Evolutionary conservation across 169 alveolate genomes (phyloP).

Genomic region (Babesia sp.): DNA sequence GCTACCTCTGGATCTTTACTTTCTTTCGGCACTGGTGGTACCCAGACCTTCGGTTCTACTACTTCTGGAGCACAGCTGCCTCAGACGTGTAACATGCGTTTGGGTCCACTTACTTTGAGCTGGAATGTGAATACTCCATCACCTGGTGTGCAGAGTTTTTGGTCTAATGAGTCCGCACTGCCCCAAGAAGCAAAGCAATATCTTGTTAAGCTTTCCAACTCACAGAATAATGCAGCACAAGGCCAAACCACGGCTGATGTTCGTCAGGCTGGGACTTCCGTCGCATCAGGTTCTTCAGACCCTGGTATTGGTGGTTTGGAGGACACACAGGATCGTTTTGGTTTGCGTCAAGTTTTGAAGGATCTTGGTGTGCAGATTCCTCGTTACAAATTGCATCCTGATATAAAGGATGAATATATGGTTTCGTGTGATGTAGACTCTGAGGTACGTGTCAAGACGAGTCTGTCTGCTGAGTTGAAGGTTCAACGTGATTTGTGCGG

Average conservation of each 20-base stretch:
- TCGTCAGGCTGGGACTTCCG: neutral
- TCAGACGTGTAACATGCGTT: conserved; percentile 3
- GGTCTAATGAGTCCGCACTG: conserved; percentile 50
- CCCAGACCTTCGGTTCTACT: neutral
- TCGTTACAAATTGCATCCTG: conserved; percentile 32
- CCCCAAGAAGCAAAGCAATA: conserved; percentile 64
- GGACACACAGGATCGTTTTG: conserved; percentile 50
- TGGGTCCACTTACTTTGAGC: conserved; percentile 19
- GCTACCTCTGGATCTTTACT: neutral
- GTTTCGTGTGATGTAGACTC: neutral
- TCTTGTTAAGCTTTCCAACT: conserved; percentile 24
- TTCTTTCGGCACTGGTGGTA: neutral
- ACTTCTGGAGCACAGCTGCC: neutral
- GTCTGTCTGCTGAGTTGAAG: conserved; percentile 4
- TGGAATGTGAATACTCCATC: conserved; percentile 49
- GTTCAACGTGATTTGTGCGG: neutral
- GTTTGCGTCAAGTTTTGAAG: conserved; percentile 47
- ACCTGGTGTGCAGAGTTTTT: conserved; percentile 59
- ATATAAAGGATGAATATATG: neutral
- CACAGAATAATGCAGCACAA: conserved; percentile 4
- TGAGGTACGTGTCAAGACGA: neutral
- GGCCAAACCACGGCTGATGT: neutral
- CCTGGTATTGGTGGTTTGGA: neutral
- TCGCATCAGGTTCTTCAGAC: neutral
- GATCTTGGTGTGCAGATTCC: conserved; percentile 56